Percentiles rank a stretch among this genome's conserved stretches.
These are phyloP conservation scores for Corylus heterophylla DNA, from an alignment of 306 rosid species.

Conservation along the genomic window DNA sequence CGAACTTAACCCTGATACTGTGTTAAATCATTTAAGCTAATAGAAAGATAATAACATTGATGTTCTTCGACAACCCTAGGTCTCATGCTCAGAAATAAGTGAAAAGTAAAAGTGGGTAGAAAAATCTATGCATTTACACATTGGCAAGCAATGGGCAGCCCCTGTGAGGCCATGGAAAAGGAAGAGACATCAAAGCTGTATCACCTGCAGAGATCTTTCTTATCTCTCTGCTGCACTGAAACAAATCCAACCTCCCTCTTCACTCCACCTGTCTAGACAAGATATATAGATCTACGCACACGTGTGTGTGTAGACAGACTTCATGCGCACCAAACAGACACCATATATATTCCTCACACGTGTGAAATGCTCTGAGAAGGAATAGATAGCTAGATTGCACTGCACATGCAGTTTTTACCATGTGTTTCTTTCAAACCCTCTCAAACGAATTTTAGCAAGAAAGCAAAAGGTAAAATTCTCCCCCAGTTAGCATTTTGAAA, in stretches of 20 bases:
- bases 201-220: constrained; percentile 21
- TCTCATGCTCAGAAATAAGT: constrained; percentile 16
- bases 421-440: neutral
- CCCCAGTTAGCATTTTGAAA: neutral
- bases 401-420: neutral
- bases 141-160: neutral
- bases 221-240: constrained; percentile 19
- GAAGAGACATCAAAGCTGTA: constrained; percentile 18
- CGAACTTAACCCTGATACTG: too few species aligned
- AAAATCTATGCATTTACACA: constrained; percentile 1
- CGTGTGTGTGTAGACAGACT: constrained; percentile 50
- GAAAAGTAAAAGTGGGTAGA: neutral
- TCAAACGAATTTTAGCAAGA: neutral
- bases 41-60: too few species aligned
- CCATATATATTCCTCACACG: constrained; percentile 54
- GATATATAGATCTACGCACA: constrained; percentile 38
- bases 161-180: constrained; percentile 19
- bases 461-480: neutral
- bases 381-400: constrained; percentile 10
- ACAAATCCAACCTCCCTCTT: constrained; percentile 45
- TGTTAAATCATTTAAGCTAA: too few species aligned
- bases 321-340: constrained; percentile 47
- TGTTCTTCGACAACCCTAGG: neutral
- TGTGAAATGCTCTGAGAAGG: constrained; percentile 25
- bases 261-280: constrained; percentile 52